These are phyloP conservation scores for Candida nemodendra DNA, from an alignment of 805 yeast genomes.

Conservation along the genomic window DNA sequence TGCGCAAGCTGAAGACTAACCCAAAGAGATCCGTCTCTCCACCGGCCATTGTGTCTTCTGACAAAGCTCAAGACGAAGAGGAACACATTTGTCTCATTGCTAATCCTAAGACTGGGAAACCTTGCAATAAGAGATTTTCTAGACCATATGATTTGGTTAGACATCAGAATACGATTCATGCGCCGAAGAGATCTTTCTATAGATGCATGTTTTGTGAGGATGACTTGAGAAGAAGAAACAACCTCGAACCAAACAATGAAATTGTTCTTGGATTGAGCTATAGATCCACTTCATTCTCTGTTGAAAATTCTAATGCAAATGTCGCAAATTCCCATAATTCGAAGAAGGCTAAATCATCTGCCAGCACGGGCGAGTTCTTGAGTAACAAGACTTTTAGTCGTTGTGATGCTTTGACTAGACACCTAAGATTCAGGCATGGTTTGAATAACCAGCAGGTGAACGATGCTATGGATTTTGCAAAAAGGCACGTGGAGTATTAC, in stretches of 20 bases:
- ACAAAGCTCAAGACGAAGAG: constrained; percentile 19
- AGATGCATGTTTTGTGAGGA: constrained; percentile 85
- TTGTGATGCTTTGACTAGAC: constrained; percentile 92
- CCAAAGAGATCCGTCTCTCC: constrained; percentile 11
- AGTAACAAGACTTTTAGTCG: constrained; percentile 78
- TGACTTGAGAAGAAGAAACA: constrained; percentile 46
- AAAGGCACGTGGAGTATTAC: constrained; percentile 69
- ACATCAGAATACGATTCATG: constrained; percentile 96
- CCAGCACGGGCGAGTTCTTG: constrained; percentile 27
- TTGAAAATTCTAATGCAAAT: constrained; percentile 30
- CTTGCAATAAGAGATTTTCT: constrained; percentile 79
- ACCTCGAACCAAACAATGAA: constrained; percentile 45
- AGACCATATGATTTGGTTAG: constrained; percentile 93
- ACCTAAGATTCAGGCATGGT: constrained; percentile 87
- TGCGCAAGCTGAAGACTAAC: constrained; percentile 20
- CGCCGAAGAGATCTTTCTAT: constrained; percentile 79
- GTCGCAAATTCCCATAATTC: constrained; percentile 32
- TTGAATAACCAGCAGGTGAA: constrained; percentile 64
- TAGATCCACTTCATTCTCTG: constrained; percentile 26
- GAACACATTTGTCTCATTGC: constrained; percentile 58
- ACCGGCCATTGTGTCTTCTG: constrained; percentile 1
- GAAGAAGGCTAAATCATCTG: constrained; percentile 38
- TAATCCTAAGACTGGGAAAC: constrained; percentile 59
- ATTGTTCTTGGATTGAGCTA: constrained; percentile 36
- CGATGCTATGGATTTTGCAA: constrained; percentile 70